Percentiles rank a stretch among this genome's conserved stretches.
Conservation (phyloP, 2,329 filamentous ascomycete genomes). For the Oidium heveae region DNA sequence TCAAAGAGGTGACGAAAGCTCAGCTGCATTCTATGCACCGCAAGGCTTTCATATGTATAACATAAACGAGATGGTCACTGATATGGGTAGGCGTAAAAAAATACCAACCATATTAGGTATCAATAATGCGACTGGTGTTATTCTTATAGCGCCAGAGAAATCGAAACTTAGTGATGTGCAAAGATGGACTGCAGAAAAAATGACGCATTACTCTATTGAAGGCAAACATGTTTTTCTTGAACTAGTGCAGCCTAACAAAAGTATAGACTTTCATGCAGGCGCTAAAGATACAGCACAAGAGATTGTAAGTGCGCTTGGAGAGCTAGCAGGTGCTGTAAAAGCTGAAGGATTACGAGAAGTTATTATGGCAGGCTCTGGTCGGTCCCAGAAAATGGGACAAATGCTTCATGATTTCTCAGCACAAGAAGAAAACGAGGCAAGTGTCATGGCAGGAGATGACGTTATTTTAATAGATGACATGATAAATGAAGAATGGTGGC, state of each 20-base stretch:
- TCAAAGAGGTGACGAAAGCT: slow-evolving; percentile 18
- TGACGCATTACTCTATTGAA: slow-evolving; percentile 95
- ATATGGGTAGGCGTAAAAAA: slow-evolving; percentile 92
- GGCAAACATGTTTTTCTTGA: slow-evolving; percentile 96
- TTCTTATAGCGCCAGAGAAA: slow-evolving; percentile 76
- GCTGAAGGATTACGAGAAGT: slow-evolving; percentile 72
- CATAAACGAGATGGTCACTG: slow-evolving; percentile 90
- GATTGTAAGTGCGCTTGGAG: slow-evolving; percentile 68
- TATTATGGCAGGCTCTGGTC: slow-evolving; percentile 49
- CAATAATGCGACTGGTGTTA: slow-evolving; percentile 65
- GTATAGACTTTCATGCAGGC: slow-evolving; percentile 86
- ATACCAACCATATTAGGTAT: slow-evolving; percentile 95
- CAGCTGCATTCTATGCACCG: slow-evolving; percentile 27
- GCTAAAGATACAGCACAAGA: slow-evolving; percentile 92
- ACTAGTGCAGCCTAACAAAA: slow-evolving; percentile 74
- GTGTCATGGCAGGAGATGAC: slow-evolving; percentile 70
- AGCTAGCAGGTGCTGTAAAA: slow-evolving; percentile 63
- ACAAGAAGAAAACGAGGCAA: slow-evolving; percentile 89
- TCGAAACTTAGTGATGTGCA: slow-evolving; percentile 59
- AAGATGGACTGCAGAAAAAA: slow-evolving; percentile 83
- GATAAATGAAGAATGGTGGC: slow-evolving; percentile 97
- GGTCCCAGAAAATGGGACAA: slow-evolving; percentile 53
- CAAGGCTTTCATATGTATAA: slow-evolving; percentile 87
- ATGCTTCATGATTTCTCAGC: slow-evolving; percentile 93
- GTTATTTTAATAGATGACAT: slow-evolving; percentile 72